phyloP scores from a whole-genome alignment of 306 rosid species.

The Abrus pulchellus region DNA sequence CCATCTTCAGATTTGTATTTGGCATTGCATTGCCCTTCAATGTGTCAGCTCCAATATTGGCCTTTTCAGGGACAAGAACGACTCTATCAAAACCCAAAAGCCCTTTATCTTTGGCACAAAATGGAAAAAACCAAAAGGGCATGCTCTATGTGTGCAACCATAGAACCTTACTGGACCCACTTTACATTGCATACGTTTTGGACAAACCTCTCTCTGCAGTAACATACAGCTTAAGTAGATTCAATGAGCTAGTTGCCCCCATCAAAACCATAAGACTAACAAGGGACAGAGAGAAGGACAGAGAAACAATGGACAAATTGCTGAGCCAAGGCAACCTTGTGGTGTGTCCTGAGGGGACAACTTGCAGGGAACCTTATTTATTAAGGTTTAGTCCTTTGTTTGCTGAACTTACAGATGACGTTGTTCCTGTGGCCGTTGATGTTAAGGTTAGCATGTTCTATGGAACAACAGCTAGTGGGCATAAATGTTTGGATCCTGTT shows the following conservation, averaged over 20 bases:
- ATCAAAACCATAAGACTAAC: constrained; percentile 62
- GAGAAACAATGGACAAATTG: constrained; percentile 53
- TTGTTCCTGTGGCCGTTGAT: constrained; percentile 74
- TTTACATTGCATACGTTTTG: constrained; percentile 52
- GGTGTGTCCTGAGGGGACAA: constrained; percentile 88
- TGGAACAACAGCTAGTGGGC: constrained; percentile 76
- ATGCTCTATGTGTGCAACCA: constrained; percentile 76
- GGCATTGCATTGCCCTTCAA: constrained; percentile 57
- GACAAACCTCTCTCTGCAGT: constrained; percentile 61
- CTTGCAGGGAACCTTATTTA: constrained; percentile 80
- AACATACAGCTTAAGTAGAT: constrained; percentile 69
- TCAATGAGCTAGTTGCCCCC: constrained; percentile 65
- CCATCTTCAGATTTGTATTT: constrained; percentile 51
- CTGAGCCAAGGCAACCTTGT: constrained; percentile 63
- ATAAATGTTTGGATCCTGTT: constrained; percentile 62
- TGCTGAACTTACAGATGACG: constrained; percentile 68
- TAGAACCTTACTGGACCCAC: constrained; percentile 81
- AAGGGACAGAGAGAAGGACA: constrained; percentile 64
- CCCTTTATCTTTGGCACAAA: background rate
- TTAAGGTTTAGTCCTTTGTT: constrained; percentile 82
- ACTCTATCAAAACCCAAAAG: constrained; percentile 41
- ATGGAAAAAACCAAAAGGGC: constrained; percentile 46
- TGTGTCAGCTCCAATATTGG: constrained; percentile 58
- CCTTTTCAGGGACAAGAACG: constrained; percentile 65
- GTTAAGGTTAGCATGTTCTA: constrained; percentile 65